A percentile compares a stretch with the other conserved stretches of the same genome.
Evolutionary conservation across 2,329 filamentous ascomycete species (phyloP).

Genomic region (Curvularia eragrostidis): DNA sequence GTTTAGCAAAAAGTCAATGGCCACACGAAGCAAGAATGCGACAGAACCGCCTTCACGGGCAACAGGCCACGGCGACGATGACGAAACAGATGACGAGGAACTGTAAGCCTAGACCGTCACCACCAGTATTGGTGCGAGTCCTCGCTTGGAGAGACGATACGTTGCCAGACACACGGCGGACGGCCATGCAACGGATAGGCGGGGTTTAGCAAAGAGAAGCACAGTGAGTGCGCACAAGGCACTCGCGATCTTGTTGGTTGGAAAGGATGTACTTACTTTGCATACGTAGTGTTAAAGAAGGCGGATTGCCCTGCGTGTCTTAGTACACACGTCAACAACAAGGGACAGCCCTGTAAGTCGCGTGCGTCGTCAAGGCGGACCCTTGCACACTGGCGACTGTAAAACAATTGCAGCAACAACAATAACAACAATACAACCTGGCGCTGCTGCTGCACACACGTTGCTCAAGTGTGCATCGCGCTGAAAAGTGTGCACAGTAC

Average conservation of each 20-base stretch:
- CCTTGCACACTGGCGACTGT: neutral
- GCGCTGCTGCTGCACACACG: neutral
- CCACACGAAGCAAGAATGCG: slow-evolving; percentile 28
- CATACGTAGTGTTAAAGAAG: neutral
- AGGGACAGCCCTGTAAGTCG: neutral
- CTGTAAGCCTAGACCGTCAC: slow-evolving; percentile 21
- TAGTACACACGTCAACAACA: neutral
- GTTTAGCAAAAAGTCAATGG: slow-evolving; percentile 31
- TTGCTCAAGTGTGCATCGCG: neutral
- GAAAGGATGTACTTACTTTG: too few relatives aligned
- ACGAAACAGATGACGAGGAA: slow-evolving; percentile 50
- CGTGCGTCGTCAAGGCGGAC: neutral
- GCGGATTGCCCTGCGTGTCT: neutral
- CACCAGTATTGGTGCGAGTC: neutral
- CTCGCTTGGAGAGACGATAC: neutral
- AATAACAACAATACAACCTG: neutral
- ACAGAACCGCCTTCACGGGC: slow-evolving; percentile 19
- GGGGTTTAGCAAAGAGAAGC: neutral
- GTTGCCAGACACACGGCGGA: neutral
- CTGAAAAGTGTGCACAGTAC: neutral
- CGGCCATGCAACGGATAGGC: neutral
- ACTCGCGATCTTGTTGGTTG: neutral
- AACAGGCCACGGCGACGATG: slow-evolving; percentile 24
- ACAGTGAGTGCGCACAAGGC: neutral
- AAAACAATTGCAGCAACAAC: neutral